These are phyloP conservation scores for Solanum gracilifrons DNA, from an alignment of 257 asterid species.

Conservation along the genomic window DNA sequence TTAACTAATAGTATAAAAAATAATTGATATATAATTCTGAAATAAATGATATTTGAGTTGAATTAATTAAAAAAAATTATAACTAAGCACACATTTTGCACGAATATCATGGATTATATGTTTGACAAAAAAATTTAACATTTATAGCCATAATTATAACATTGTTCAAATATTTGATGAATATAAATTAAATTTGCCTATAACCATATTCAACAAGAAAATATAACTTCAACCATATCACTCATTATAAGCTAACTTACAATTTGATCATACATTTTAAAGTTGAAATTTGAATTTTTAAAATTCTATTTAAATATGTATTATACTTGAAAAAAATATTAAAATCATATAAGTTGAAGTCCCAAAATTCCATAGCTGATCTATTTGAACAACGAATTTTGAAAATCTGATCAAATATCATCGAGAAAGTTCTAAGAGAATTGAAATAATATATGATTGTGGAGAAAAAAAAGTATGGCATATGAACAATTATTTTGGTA, in stretches of 20 bases:
- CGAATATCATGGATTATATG: neutral
- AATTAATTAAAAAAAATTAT: neutral
- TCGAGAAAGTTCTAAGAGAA: neutral
- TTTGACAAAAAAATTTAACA: neutral
- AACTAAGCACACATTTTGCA: neutral
- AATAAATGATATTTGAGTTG: neutral
- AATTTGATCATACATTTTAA: neutral
- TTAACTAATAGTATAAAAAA: neutral
- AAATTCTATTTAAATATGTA: neutral
- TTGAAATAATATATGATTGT: neutral
- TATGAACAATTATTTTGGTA: neutral
- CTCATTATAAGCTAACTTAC: neutral
- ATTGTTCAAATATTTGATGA: neutral
- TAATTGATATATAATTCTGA: neutral
- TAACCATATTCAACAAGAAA: neutral
- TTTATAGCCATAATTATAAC: neutral
- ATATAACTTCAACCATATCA: neutral
- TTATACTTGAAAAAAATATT: neutral
- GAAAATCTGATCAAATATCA: no score
- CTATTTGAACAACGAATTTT: no score
- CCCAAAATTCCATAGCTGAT: neutral
- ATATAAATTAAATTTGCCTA: neutral
- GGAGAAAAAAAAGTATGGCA: neutral
- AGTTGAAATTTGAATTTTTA: neutral
- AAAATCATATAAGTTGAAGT: neutral